Evolutionary conservation across 495 filamentous ascomycete species (phyloP), one percentile per base, ranked within the genome.

Genomic region (Staphylotrichum tortipilum): DNA sequence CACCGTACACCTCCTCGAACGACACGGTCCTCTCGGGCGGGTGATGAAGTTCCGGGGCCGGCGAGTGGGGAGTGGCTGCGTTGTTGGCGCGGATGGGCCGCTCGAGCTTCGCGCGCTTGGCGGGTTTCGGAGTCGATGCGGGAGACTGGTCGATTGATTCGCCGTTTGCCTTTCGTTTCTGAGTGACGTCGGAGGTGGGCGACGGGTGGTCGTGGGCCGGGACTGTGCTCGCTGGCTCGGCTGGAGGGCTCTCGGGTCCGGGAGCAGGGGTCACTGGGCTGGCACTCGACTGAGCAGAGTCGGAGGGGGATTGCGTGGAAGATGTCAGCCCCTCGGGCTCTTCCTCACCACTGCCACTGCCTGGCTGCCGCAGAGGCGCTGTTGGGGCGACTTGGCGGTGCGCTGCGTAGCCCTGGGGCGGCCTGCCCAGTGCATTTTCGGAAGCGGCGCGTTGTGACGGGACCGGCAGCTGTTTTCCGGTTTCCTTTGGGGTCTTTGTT

Each of bases 1-100:
- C 5, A 11, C 67, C 60, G 48, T 61, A 73, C 0, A 75, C 70
- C 17, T 75, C 65, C 5, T 61, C 49, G 14, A 72, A 74, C 1
- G 60, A 55, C 21, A 74, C 59, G 2, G 61, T 69, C 33, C 59
- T 31, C n/a, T 33, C 11, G 5, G 33, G 12, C 7, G 12, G 33
- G 3, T 28, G 10, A 8, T 23, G 31, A 5, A 1, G 10, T 14
- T 2, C 37, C 8, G 3, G 4, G 9, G 12, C 14, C 6, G 38
- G 15, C 2, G 48, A 4, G 0, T 3, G 39, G 8, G 18, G 30
- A 11, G 8, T 17, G 17, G 18, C 22, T 40, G 31, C 6, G 5
- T 8, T 23, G 7, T 19, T 22, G 19, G 15, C 30, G 28, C 7
- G 22, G 6, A n/a, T 43, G 33, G 18, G 10, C 1, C 15, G 12